These are phyloP conservation scores for Trypanosoma cruzi DNA, from an alignment of 208 protist species.

Conservation along the genomic window DNA sequence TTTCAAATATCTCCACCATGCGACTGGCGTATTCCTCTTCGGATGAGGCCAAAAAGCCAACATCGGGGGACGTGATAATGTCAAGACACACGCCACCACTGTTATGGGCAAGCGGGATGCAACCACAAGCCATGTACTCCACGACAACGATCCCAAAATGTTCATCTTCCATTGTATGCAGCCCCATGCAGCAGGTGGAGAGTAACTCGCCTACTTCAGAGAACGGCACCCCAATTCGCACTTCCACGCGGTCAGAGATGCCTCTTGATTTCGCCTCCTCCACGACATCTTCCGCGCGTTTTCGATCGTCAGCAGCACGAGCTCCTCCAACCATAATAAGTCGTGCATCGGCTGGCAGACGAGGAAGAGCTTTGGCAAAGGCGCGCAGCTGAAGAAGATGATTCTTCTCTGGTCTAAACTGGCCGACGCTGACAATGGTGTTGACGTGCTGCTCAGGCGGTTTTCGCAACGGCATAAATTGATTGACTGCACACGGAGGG, in stretches of 20 bases:
- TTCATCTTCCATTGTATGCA: slow-evolving; percentile 99
- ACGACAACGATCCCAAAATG: slow-evolving; percentile 99
- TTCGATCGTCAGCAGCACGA: slow-evolving; percentile 79
- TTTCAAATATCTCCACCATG: slow-evolving; percentile 57
- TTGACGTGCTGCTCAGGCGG: slow-evolving; percentile 37
- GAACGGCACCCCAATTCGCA: slow-evolving; percentile 69
- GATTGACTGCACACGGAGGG: slow-evolving; percentile 91
- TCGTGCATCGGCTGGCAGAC: slow-evolving; percentile 40
- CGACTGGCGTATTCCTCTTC: slow-evolving; percentile 85
- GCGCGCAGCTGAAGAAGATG: slow-evolving; percentile 94
- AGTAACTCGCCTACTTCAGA: slow-evolving; percentile 47
- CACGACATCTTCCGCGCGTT: slow-evolving; percentile 59
- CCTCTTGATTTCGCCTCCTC: slow-evolving; percentile 41
- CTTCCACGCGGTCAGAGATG: slow-evolving; percentile 58
- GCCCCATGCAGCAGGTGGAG: slow-evolving; percentile 71
- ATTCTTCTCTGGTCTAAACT: slow-evolving; percentile 99
- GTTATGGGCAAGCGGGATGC: slow-evolving; percentile 93
- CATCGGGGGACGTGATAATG: slow-evolving; percentile 77
- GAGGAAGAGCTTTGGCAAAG: slow-evolving; percentile 57
- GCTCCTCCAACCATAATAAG: slow-evolving; percentile 91
- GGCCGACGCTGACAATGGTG: slow-evolving; percentile 94
- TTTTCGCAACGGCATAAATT: slow-evolving; percentile 44
- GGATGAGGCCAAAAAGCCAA: slow-evolving; percentile 89
- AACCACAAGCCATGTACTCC: slow-evolving; percentile 95
- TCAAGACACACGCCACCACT: slow-evolving; percentile 95